Conservation (phyloP, 1,139 yeast genomes). For the Geotrichum macrosporum region DNA sequence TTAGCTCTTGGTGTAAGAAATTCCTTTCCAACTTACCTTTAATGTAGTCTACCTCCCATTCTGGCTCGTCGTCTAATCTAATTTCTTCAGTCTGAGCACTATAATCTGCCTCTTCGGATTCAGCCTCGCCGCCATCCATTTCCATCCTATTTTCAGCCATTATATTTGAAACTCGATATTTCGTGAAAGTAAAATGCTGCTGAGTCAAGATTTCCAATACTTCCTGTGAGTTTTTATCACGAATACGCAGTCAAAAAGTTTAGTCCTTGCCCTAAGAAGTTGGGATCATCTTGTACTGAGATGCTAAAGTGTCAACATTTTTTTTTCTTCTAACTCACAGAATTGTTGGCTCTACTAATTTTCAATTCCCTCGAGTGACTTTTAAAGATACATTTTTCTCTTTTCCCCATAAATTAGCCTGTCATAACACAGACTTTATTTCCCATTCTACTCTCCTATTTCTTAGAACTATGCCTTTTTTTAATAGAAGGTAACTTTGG, state of each 20-base stretch:
- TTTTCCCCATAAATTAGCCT: no score
- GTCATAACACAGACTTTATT: no score
- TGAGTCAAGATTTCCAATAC: background rate
- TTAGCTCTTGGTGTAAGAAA: background rate
- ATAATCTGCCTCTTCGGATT: background rate
- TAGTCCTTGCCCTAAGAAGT: conserved; percentile 7
- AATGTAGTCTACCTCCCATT: conserved; percentile 10
- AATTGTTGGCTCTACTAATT: no score
- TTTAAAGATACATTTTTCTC: no score
- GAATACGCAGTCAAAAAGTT: background rate
- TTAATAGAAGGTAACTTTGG: conserved; percentile 2
- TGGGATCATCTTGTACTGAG: conserved; percentile 2
- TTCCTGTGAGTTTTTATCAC: background rate
- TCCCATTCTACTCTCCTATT: no score
- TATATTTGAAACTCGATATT: background rate
- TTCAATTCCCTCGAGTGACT: no score
- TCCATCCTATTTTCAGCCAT: conserved; percentile 2
- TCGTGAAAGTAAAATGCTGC: background rate
- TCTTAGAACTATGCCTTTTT: conserved; percentile 6
- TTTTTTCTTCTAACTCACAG: background rate
- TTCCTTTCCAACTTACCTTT: background rate
- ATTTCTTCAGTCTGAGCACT: conserved; percentile 5
- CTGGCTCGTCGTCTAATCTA: background rate
- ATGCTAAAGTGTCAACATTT: no score
- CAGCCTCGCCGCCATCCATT: background rate